Percentiles rank a stretch among this genome's conserved stretches.
Evolutionary conservation across 345 rosid species (phyloP).

Genomic region (Brassica nigra): DNA sequence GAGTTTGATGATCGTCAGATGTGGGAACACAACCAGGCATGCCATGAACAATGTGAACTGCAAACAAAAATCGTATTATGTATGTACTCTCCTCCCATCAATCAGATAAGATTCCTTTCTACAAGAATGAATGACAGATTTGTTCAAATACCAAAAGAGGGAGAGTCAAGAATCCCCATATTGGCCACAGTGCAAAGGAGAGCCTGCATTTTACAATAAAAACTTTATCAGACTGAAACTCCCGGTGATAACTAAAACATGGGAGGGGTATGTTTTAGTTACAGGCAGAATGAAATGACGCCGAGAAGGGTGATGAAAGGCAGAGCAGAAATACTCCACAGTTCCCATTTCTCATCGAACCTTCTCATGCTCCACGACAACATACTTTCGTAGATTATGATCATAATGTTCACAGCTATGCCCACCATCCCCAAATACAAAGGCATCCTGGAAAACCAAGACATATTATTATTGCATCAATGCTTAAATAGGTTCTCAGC

Average conservation of each 20-base stretch:
- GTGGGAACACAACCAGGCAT: constrained; percentile 78
- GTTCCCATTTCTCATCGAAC: constrained; percentile 92
- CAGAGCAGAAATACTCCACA: constrained; percentile 68
- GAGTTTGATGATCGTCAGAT: constrained; percentile 65
- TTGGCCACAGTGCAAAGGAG: constrained; percentile 85
- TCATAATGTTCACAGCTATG: constrained; percentile 58
- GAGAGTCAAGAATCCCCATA: constrained; percentile 91
- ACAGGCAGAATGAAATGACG: constrained; percentile 82
- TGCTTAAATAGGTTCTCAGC: not conserved
- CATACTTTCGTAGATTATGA: constrained; percentile 79
- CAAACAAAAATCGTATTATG: constrained; percentile 15
- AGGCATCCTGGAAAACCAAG: constrained; percentile 64
- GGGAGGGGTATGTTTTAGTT: constrained; percentile 39
- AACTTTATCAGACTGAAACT: constrained; percentile 11
- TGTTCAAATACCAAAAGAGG: constrained; percentile 78
- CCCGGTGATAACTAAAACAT: not conserved
- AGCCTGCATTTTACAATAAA: constrained; percentile 50
- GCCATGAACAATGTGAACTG: constrained; percentile 98
- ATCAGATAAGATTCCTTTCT: constrained; percentile 4
- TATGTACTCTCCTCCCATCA: not conserved
- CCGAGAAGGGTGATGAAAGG: constrained; percentile 87
- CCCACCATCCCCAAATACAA: constrained; percentile 76
- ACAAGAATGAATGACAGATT: not conserved
- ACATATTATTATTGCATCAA: not conserved
- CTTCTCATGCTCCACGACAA: constrained; percentile 79